These are phyloP conservation scores for Penicillium janthinellum DNA, from an alignment of 2,329 filamentous ascomycete genomes.

Conservation along the genomic window DNA sequence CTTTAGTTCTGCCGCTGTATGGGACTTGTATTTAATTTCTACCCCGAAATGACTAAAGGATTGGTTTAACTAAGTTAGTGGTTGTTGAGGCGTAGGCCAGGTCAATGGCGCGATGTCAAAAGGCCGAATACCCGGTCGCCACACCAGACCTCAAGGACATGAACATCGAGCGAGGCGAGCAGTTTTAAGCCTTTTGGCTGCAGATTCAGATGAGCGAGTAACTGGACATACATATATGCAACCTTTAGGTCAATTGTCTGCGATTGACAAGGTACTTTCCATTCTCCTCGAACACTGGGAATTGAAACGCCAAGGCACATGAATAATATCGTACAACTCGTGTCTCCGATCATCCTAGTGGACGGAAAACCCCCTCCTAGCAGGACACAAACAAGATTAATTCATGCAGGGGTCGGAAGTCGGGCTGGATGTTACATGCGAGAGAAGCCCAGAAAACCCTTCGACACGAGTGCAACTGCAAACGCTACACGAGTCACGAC, in stretches of 20 bases:
- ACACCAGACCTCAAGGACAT: too few species aligned
- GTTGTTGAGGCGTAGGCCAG: not conserved
- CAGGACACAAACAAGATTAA: not conserved
- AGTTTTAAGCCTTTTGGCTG: not conserved
- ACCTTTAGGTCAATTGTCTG: not conserved
- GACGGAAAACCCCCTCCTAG: not conserved
- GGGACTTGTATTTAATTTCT: conserved; percentile 1
- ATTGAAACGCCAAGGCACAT: too few species aligned
- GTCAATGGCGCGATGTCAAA: not conserved
- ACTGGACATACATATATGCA: not conserved
- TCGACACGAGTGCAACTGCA: not conserved
- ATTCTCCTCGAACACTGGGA: not conserved
- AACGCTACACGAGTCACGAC: not conserved
- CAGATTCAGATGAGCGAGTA: not conserved
- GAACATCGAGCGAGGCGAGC: not conserved
- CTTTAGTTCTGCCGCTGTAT: not conserved
- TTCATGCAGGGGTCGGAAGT: not conserved
- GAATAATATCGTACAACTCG: not conserved
- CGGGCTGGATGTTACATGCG: not conserved
- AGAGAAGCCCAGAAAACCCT: not conserved
- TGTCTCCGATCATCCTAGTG: not conserved
- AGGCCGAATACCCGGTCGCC: not conserved
- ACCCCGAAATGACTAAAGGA: not conserved
- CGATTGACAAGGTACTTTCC: not conserved
- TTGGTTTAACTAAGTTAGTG: not conserved